phyloP scores from a whole-genome alignment of 2,329 filamentous ascomycete genomes.

The Cytospora leucostoma region DNA sequence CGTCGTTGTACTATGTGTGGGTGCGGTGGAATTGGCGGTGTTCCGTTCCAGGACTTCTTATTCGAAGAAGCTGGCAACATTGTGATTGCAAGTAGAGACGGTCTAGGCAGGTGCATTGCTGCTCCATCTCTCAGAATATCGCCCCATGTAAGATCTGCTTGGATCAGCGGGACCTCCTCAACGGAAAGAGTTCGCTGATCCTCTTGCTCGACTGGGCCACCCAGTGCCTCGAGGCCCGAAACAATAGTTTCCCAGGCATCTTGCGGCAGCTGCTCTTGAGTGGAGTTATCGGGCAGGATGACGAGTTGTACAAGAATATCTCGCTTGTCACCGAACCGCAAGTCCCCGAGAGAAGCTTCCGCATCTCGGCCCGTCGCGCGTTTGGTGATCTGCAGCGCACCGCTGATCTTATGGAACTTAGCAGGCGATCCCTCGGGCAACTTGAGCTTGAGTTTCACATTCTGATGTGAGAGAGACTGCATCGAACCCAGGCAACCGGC shows the following conservation, averaged over 20 bases:
- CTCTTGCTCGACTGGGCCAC: conserved; percentile 83
- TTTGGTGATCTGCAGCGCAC: conserved; percentile 93
- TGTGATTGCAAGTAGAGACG: conserved; percentile 90
- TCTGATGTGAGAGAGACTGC: conserved; percentile 96
- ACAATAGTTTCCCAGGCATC: conserved; percentile 98
- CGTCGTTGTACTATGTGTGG: conserved; percentile 92
- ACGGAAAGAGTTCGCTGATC: conserved; percentile 82
- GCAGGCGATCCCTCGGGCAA: conserved; percentile 94
- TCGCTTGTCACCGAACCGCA: conserved; percentile 91
- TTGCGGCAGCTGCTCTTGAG: conserved; percentile 82
- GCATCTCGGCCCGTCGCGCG: conserved; percentile 92
- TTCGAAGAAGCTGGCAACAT: conserved; percentile 75
- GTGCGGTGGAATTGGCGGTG: conserved; percentile 89
- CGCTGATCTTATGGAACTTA: conserved; percentile 98
- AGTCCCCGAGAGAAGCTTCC: conserved; percentile 86
- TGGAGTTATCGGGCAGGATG: conserved; percentile 81
- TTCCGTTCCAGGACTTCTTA: conserved; percentile 63
- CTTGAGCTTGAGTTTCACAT: conserved; percentile 92
- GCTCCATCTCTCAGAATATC: conserved; percentile 90
- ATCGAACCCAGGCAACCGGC: conserved; percentile 90
- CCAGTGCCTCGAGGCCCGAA: conserved; percentile 89
- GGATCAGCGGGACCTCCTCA: conserved; percentile 91
- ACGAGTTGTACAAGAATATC: conserved; percentile 94
- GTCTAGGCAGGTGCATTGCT: conserved; percentile 80
- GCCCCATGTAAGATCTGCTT: conserved; percentile 90